Conservation (phyloP, 2,329 filamentous ascomycete genomes). For the Beauveria sp. region DNA sequence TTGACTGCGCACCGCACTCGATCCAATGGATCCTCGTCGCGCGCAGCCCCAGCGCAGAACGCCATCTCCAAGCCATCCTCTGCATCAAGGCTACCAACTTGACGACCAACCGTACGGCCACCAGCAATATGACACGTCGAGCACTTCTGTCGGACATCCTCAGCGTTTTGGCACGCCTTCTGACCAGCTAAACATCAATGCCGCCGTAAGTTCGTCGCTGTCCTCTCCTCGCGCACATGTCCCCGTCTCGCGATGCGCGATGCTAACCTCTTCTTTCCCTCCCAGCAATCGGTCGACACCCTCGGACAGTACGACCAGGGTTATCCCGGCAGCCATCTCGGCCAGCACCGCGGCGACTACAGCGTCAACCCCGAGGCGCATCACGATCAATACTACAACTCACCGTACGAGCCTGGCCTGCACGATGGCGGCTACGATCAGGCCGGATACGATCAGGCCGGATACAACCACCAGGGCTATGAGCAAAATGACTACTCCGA, state of each 20-base stretch:
- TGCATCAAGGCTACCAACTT: constrained; percentile 70
- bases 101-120: constrained; percentile 67
- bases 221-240: background rate
- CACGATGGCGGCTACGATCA: constrained; percentile 40
- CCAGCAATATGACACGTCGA: constrained; percentile 20
- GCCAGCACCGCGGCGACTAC: constrained; percentile 34
- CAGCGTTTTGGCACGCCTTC: constrained; percentile 50
- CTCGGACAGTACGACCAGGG: background rate
- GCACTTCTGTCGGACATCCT: constrained; percentile 14
- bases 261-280: background rate
- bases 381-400: constrained; percentile 79
- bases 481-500: constrained; percentile 53
- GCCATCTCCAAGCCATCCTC: constrained; percentile 69
- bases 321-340: background rate
- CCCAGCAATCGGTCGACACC: constrained; percentile 44
- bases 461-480: constrained; percentile 7
- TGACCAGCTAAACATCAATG: constrained; percentile 75
- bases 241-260: background rate
- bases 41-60: constrained; percentile 47
- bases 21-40: constrained; percentile 5
- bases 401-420: constrained; percentile 67
- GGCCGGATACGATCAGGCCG: constrained; percentile 26
- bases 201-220: constrained; percentile 59
- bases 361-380: constrained; percentile 32
- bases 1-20: background rate